phyloP scores from a whole-genome alignment of 2,329 filamentous ascomycete genomes.

The Fusarium sp. region DNA sequence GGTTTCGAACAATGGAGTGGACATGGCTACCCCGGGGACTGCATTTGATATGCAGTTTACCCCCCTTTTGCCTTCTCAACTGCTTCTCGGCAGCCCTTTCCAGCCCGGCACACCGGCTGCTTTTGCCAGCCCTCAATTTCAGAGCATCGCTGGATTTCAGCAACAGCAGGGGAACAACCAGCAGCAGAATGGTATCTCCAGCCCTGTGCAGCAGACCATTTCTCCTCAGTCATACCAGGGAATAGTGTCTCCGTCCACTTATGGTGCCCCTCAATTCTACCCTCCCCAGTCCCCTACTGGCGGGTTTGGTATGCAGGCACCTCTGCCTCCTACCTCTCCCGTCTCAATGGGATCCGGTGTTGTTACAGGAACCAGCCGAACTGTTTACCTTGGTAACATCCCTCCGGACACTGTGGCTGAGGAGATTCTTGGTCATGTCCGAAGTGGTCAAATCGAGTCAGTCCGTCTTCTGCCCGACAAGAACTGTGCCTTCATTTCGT shows the following conservation, averaged over 20 bases:
- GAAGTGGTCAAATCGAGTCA: conserved; percentile 99
- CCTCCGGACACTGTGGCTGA: conserved; percentile 97
- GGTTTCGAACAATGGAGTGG: conserved; percentile 64
- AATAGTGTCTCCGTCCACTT: conserved; percentile 85
- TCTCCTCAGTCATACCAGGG: conserved; percentile 86
- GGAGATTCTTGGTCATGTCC: conserved; percentile 94
- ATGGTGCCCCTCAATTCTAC: conserved; percentile 83
- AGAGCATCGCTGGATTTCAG: conserved; percentile 82
- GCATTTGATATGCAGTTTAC: conserved; percentile 99
- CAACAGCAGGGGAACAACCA: conserved; percentile 64
- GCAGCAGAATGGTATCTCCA: conserved; percentile 71
- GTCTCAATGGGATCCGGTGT: conserved; percentile 81
- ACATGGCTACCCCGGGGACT: conserved; percentile 87
- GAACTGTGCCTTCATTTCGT: conserved; percentile 99
- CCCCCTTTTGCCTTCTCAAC: conserved; percentile 90
- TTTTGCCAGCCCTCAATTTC: conserved; percentile 92
- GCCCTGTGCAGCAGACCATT: conserved; percentile 79
- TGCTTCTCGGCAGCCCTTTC: conserved; percentile 95
- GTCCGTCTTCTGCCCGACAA: conserved; percentile 96
- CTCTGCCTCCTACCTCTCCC: conserved; percentile 74
- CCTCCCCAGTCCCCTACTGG: conserved; percentile 89
- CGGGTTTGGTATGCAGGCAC: conserved; percentile 68
- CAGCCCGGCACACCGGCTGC: conserved; percentile 92
- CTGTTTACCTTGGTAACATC: conserved; percentile 97
- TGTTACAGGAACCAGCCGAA: conserved; percentile 90